Evolutionary conservation across 164 flowering plant genomes (phyloP).

Genomic region (Cinnamomum chago): DNA sequence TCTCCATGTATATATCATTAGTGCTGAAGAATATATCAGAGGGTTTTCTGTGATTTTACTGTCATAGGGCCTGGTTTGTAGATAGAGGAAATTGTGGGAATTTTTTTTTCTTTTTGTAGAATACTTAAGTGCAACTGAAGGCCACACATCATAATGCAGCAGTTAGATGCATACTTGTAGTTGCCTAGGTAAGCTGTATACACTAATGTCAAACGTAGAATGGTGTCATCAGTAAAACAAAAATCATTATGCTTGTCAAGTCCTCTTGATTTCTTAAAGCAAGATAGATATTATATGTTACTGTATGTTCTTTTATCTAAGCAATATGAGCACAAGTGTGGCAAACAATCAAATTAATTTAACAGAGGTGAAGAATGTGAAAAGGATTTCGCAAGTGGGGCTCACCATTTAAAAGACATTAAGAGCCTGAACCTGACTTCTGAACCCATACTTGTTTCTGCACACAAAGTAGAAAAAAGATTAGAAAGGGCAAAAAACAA

Average conservation of each 20-base stretch:
- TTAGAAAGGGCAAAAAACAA: neutral
- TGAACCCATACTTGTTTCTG: constrained; percentile 46
- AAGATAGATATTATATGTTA: neutral
- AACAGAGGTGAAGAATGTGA: neutral
- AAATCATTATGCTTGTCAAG: neutral
- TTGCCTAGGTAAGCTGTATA: neutral
- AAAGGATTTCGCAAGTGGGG: neutral
- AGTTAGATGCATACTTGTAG: neutral
- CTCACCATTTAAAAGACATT: constrained; percentile 8
- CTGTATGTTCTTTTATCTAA: too few relatives aligned
- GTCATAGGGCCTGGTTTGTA: neutral
- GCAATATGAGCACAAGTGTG: neutral
- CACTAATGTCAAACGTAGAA: neutral
- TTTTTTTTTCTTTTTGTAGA: too few relatives aligned
- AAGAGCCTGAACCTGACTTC: constrained; percentile 34
- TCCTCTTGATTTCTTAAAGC: neutral
- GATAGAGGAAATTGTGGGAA: neutral
- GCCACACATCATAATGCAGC: too few relatives aligned
- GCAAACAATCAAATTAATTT: neutral
- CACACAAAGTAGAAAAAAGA: constrained; percentile 2
- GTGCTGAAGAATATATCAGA: neutral
- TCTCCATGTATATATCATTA: neutral
- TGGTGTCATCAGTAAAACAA: neutral
- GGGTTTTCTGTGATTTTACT: too few relatives aligned
- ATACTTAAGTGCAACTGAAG: too few relatives aligned